Evolutionary conservation across 768 basidiomycete genomes (phyloP).

Genomic region (Mrakia hoshinonis): DNA sequence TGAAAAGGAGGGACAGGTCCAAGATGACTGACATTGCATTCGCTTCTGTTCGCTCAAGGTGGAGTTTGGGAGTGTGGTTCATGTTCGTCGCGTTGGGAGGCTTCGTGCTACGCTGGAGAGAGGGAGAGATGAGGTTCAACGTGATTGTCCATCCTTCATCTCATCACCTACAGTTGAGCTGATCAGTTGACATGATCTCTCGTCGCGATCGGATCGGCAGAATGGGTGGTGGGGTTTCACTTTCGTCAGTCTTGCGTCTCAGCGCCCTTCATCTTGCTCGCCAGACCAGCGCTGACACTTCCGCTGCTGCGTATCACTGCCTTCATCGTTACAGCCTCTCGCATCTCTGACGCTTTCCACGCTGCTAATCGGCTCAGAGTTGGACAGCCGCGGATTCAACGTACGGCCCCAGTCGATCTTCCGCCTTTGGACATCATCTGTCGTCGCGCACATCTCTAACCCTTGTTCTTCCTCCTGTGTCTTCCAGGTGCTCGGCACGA

Average conservation of each 20-base stretch:
- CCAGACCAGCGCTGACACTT: too few species aligned
- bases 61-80: slow-evolving; percentile 31
- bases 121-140: slow-evolving; percentile 30
- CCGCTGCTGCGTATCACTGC: too few species aligned
- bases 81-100: slow-evolving; percentile 28
- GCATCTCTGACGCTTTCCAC: slow-evolving; percentile 31
- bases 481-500: slow-evolving; percentile 3
- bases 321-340: slow-evolving; percentile 16
- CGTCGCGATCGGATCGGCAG: too few species aligned
- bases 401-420: not conserved
- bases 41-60: too few species aligned
- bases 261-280: not conserved
- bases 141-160: not conserved
- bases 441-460: not conserved
- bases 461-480: not conserved
- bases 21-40: too few species aligned
- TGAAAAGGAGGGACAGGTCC: too few species aligned
- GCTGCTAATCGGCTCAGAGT: slow-evolving; percentile 28
- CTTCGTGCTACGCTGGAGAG: slow-evolving; percentile 24
- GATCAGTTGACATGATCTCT: too few species aligned
- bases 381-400: slow-evolving; percentile 24
- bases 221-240: slow-evolving; percentile 14
- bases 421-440: not conserved
- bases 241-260: not conserved
- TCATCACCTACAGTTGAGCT: too few species aligned